Base-by-base conservation (phyloP, 2,329 filamentous ascomycete genomes). In the Xylariomycetidae sp. region DNA sequence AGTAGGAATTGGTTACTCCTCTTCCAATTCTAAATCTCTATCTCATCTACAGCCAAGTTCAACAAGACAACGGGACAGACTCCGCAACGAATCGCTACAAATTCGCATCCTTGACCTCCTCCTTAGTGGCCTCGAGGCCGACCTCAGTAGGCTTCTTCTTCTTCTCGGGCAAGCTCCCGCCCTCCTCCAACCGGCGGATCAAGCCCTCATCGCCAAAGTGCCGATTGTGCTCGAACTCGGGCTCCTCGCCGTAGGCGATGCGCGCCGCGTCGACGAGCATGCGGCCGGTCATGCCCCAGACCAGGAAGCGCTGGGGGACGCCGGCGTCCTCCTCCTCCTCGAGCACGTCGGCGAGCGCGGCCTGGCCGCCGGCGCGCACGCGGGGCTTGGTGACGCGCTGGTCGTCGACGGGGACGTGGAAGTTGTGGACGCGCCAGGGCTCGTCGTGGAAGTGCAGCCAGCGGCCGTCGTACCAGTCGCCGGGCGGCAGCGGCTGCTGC, bases 271-370 rank as follows among this genome's bases (percentile, higher is more conserved):
- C 90, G 5, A 95, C 85, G 34, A 95, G 58, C 34, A 96, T 90
- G 32, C 87, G 70, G 3, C 87, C 90, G 33, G 90, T 96, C 86
- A 96, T 90, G 12, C 90, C 90, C 74, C 89, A 95, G 4, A 96
- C 88, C 47, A 84, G 79, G 61, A 92, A 95, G 23, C 83, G 68
- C 25, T 63, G 63, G 27, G 70, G 45, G 8, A 57, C 52, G 3
- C 66, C 65, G 4, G 53, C 28, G 3, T 64, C 65, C 42, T 71
- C 65, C 37, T 74, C 47, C 40, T 55, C 43, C 22, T 48, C 49
- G 14, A 38, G 37, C 18, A 20, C n/a, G 8, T 42, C 29, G n/a
- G 44, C 46, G 10, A 52, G 37, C 12, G 44, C 45, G 10, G 44
- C 48, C 31, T 49, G 44, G 25, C 44, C 52, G 25, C 43, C 43